Conservation (phyloP, 2,329 filamentous ascomycete species). For the Colletotrichum musicola region DNA sequence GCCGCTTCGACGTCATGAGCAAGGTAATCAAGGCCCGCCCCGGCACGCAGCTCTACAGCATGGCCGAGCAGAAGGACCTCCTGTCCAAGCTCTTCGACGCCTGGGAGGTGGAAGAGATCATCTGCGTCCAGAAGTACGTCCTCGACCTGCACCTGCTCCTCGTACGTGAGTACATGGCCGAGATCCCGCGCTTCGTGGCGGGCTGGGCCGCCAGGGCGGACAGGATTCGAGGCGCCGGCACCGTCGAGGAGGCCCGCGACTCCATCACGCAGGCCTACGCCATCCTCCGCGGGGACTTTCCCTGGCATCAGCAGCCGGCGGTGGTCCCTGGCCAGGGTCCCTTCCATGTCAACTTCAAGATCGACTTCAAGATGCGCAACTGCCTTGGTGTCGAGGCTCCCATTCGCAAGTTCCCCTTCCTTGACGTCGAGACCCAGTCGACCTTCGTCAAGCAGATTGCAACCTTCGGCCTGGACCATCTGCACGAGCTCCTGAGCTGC, state of each 20-base stretch:
- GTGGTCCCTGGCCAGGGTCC: not conserved
- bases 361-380: not conserved
- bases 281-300: too few species aligned
- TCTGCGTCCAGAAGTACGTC: conserved; percentile 13
- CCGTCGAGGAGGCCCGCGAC: not conserved
- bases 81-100: not conserved
- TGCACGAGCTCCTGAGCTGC: not conserved
- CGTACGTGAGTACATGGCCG: not conserved
- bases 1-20: conserved; percentile 16
- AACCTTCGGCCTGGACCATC: conserved; percentile 15
- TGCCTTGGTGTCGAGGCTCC: not conserved
- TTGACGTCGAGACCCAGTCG: conserved; percentile 4
- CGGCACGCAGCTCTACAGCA: conserved; percentile 1
- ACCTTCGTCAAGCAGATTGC: conserved; percentile 15
- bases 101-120: conserved; percentile 24
- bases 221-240: not conserved
- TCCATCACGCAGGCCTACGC: not conserved
- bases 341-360: not conserved
- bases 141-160: not conserved
- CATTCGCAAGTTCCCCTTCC: not conserved
- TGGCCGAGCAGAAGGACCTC: not conserved
- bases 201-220: not conserved
- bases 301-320: too few species aligned
- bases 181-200: not conserved
- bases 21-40: conserved; percentile 13